Conservation (phyloP, 768 basidiomycete species). For the Tubosaeta sp. region DNA sequence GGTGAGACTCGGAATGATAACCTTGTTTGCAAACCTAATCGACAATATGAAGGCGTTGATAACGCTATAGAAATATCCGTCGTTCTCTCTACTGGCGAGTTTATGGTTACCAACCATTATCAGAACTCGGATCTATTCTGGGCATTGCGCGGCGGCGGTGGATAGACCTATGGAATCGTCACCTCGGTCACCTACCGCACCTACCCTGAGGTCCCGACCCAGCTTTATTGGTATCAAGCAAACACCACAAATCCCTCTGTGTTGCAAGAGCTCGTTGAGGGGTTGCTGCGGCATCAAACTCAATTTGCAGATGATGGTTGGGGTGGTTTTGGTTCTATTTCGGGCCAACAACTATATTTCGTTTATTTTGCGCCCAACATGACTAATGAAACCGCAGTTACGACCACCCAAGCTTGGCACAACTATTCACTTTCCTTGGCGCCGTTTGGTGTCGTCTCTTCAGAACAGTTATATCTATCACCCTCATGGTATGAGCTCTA, state of each 20-base stretch:
- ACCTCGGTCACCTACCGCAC: conserved; percentile 46
- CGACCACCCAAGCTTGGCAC: conserved; percentile 34
- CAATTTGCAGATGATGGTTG: conserved; percentile 40
- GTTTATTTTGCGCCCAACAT: conserved; percentile 33
- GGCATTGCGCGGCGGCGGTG: conserved; percentile 52
- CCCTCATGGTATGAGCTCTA: conserved; percentile 11
- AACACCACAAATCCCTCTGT: conserved; percentile 31
- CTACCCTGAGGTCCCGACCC: too few species aligned
- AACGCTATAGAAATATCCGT: conserved; percentile 45
- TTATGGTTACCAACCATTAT: conserved; percentile 36
- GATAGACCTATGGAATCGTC: conserved; percentile 46
- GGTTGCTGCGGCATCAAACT: conserved; percentile 33
- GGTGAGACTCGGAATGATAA: conserved; percentile 31
- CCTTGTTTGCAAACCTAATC: not conserved
- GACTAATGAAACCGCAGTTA: conserved; percentile 32
- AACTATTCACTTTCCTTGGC: conserved; percentile 16
- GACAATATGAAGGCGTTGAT: conserved; percentile 38
- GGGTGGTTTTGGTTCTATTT: conserved; percentile 34
- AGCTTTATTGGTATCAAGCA: conserved; percentile 24
- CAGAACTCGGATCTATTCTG: conserved; percentile 49
- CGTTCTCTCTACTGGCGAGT: conserved; percentile 40
- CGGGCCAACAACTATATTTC: conserved; percentile 8
- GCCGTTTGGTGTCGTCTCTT: conserved; percentile 3
- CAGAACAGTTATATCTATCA: not conserved
- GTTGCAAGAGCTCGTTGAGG: conserved; percentile 29